Base-by-base conservation (phyloP, 768 basidiomycete genomes). In the Imleria badia region DNA sequence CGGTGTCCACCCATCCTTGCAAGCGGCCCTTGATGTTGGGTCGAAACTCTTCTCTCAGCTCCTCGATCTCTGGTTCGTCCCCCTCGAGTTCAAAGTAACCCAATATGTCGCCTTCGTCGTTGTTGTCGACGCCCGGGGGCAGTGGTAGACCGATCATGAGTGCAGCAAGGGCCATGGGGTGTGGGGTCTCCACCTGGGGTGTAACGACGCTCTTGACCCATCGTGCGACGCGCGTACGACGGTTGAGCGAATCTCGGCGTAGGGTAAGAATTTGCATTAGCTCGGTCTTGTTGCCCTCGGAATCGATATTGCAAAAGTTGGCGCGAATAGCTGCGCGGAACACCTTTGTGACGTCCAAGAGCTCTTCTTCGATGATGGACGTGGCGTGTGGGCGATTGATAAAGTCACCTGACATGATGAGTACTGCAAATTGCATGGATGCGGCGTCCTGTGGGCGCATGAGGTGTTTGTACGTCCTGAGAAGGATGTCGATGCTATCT, bases 141-240 rank as follows among this genome's bases (percentile, higher is more conserved):
- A 78, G 48, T 2, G 79, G 78, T 20, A 82, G 51, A 1, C 81
- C 81, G 65, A 85, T 81, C 76, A 87, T 79, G 77, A 86, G 79
- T 15, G 84, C 84, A 0, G 86, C 84, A 48, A 87, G 78, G 3
- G 83, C 78, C 75, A 85, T 76, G 3, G 83, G 82, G 54, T 81
- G 73, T 31, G 79, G 47, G 2, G 70, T 63, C 4, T 67, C 64
- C 10, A 65, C 51, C 1, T 68, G 68, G 0, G 77, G 76, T 0
- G 83, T 79, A 13, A 71, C 55, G 10, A 82, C 66, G 13, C 72
- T 68, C 34, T 81, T 80, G 11, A 78, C 78, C 84, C 83, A 87
- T 9, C 68, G 65, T 50, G 79, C 73, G 6, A 85, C 65, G 40
- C 83, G 78, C 3, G 73, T 73, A 26, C 72, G 70, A 8, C 86